Base-by-base conservation (phyloP, 768 basidiomycete species). In the Termitomyces titanicus region DNA sequence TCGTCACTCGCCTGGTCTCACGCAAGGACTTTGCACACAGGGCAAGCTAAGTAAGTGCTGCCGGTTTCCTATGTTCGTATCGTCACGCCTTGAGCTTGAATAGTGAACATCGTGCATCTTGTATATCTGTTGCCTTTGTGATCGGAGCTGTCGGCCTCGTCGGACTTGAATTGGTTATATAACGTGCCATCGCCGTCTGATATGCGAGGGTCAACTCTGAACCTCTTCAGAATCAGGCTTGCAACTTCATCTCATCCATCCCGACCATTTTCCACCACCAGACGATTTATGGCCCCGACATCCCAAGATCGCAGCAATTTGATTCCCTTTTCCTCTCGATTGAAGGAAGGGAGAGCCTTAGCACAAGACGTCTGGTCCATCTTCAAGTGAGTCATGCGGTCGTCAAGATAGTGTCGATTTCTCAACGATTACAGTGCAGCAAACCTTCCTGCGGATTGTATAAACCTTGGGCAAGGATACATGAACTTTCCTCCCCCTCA, bases 401-500 rank as follows among this genome's bases (percentile, higher is more conserved):
- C 34, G 46, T 22, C 33, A 64, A 53, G 42, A 44, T 39, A 33
- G 47, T 34, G 43, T 45, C 59, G 50, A 38, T 53, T n/a, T 18
- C 46, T 24, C 35, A 44, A 63, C 56, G 33, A 50, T 44, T 53
- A 18, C 67, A 97, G 94, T 67, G 92, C 82, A 42, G 86, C 79
- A 39, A 96, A 97, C 65, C 79, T 98, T 59, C 96, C 96, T 0
- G 59, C 82, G 10, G 92, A 98, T 67, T 93, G 92, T 61, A 89
- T 99, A 67, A 99, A 99, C 72, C 86, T 99, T 42, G 96, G 96
- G 4, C 96, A 87, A 69, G 89, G 89, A 4, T 95, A 93, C 72
- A 95, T 95, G 93, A 94, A 94, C 76, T 95, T 94, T 67, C 69
- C 84, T 1, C 93, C 93, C 15, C 92, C 93, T 2, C 63, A 77